Evolutionary conservation across 495 filamentous ascomycete genomes (phyloP).

Genomic region (Xylaria castorea): DNA sequence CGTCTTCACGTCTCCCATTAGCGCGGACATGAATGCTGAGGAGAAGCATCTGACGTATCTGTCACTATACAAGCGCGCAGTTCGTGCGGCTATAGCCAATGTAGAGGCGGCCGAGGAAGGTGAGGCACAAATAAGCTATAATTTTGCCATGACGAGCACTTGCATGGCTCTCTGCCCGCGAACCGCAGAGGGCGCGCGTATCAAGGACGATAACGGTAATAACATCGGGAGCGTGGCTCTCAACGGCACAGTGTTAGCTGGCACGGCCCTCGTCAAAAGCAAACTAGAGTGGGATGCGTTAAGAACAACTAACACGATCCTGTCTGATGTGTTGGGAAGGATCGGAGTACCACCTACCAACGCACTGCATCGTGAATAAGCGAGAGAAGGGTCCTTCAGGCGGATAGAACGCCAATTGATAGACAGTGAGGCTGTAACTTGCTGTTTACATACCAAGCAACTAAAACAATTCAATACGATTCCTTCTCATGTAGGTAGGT

Average conservation of each 20-base stretch:
- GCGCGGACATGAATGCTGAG: slow-evolving; percentile 36
- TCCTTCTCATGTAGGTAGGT: slow-evolving; percentile 39
- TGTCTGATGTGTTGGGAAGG: slow-evolving; percentile 61
- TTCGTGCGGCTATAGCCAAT: slow-evolving; percentile 36
- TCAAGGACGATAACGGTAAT: slow-evolving; percentile 44
- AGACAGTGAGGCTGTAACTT: slow-evolving; percentile 14
- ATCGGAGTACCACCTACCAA: slow-evolving; percentile 63
- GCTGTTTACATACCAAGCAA: slow-evolving; percentile 13
- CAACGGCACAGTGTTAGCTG: slow-evolving; percentile 83
- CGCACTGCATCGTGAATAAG: neutral
- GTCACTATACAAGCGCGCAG: slow-evolving; percentile 62
- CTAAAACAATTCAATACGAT: slow-evolving; percentile 14
- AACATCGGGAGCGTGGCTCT: slow-evolving; percentile 66
- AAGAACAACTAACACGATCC: slow-evolving; percentile 52
- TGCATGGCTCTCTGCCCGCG: slow-evolving; percentile 75
- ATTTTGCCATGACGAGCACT: slow-evolving; percentile 73
- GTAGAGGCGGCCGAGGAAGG: slow-evolving; percentile 40
- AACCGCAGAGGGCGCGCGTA: slow-evolving; percentile 49
- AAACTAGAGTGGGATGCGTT: slow-evolving; percentile 74
- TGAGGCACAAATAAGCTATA: slow-evolving; percentile 73
- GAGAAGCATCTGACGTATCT: slow-evolving; percentile 44
- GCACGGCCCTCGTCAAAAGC: slow-evolving; percentile 80
- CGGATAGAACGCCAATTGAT: slow-evolving; percentile 18
- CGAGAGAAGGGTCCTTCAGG: neutral
- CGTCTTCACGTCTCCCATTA: slow-evolving; percentile 37